Conservation (phyloP, 768 basidiomycete genomes). For the Plicaturopsis crispa region DNA sequence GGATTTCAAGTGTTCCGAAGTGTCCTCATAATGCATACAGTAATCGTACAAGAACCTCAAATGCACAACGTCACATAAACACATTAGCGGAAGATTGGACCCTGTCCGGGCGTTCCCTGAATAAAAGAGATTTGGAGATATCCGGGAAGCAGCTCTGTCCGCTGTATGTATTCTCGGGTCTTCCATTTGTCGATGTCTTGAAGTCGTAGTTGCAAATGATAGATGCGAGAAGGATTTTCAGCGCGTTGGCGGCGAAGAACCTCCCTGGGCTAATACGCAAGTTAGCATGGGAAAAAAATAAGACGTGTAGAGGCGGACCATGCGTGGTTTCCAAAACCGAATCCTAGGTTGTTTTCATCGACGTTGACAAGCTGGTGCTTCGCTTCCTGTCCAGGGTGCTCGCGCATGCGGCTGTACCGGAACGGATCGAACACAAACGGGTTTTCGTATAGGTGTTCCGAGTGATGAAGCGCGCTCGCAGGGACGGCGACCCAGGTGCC, state of each 20-base stretch:
- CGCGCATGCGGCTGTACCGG: constrained; percentile 24
- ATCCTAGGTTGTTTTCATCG: background rate
- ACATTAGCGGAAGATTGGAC: too few species aligned
- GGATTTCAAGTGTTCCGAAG: too few species aligned
- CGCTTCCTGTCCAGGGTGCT: constrained; percentile 12
- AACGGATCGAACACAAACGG: constrained; percentile 33
- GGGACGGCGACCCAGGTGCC: constrained; percentile 18
- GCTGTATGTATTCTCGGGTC: too few species aligned
- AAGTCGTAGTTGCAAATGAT: constrained; percentile 34
- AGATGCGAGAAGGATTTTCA: constrained; percentile 41
- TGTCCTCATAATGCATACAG: too few species aligned
- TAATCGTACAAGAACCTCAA: too few species aligned
- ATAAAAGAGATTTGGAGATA: background rate
- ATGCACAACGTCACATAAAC: too few species aligned
- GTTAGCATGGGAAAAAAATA: constrained; percentile 23
- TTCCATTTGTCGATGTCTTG: constrained; percentile 3
- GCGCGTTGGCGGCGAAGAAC: constrained; percentile 18
- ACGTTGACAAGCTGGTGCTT: constrained; percentile 24
- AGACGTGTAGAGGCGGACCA: constrained; percentile 18
- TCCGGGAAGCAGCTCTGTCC: background rate
- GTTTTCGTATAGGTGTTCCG: constrained; percentile 34
- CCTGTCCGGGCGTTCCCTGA: background rate
- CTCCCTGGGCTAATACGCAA: constrained; percentile 15
- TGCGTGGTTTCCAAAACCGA: constrained; percentile 2
- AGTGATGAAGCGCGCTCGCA: constrained; percentile 16